Conservation (phyloP, 1,139 yeast genomes). For the Candida sanyaensis region DNA sequence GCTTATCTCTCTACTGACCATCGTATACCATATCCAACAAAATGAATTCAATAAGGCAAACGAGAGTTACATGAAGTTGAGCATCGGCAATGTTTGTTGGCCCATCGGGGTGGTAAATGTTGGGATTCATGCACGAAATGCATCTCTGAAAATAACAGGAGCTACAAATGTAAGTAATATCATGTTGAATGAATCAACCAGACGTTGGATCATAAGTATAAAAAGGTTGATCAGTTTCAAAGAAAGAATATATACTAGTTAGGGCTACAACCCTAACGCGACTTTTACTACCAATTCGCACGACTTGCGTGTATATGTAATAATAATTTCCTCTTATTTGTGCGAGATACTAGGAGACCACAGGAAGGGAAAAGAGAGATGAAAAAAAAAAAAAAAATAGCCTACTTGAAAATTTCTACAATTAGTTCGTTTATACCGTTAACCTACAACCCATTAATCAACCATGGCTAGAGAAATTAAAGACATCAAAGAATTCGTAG, state of each 20-base stretch:
- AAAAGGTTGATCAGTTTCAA: constrained; percentile 67
- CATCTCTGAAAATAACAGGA: constrained; percentile 43
- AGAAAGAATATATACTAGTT: constrained; percentile 27
- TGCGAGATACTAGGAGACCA: not conserved
- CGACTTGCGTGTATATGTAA: constrained; percentile 2
- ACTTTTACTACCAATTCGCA: not conserved
- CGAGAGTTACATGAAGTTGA: constrained; percentile 71
- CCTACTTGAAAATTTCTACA: constrained; percentile 1
- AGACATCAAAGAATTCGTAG: constrained; percentile 97
- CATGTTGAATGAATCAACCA: constrained; percentile 73
- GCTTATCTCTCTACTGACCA: constrained; percentile 59
- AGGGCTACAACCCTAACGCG: constrained; percentile 16
- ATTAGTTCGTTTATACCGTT: constrained; percentile 16
- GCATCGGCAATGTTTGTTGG: constrained; percentile 91
- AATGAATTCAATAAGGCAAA: constrained; percentile 57
- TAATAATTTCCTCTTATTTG: not conserved
- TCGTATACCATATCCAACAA: constrained; percentile 60
- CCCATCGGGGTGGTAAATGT: constrained; percentile 84
- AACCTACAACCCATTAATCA: constrained; percentile 20
- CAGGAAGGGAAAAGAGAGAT: not conserved
- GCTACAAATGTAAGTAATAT: constrained; percentile 61
- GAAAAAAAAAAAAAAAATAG: constrained; percentile 7
- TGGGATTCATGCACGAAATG: constrained; percentile 76
- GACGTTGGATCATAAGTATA: constrained; percentile 75
- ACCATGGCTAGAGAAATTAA: constrained; percentile 64